phyloP scores from a whole-genome alignment of 257 asterid genomes.

The Lavandula angustifolia region DNA sequence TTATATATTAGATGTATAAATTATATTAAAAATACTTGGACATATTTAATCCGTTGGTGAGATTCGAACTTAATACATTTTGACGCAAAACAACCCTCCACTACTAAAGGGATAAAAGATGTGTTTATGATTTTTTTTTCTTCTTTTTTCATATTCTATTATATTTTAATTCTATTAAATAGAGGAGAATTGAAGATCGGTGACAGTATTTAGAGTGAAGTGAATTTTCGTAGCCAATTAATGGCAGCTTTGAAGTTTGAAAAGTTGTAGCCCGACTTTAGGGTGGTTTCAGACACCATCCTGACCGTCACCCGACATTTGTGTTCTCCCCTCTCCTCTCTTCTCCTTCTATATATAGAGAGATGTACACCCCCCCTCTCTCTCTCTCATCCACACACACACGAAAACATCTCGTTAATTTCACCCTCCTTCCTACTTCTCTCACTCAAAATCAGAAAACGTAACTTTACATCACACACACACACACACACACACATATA shows the following conservation, averaged over 20 bases:
- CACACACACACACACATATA: too few species aligned
- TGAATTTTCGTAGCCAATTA: constrained; percentile 36
- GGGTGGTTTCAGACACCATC: constrained; percentile 51
- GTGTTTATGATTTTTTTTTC: too few species aligned
- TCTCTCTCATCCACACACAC: constrained; percentile 4
- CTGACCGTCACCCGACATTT: constrained; percentile 59
- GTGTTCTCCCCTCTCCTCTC: constrained; percentile 38
- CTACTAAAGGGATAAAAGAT: too few species aligned
- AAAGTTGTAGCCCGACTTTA: constrained; percentile 40
- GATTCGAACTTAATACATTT: too few species aligned
- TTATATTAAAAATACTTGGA: too few species aligned
- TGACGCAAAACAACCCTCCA: too few species aligned
- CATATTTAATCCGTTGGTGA: too few species aligned
- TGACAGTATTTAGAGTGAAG: constrained; percentile 35
- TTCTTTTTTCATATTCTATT: too few species aligned
- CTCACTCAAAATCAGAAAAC: not conserved
- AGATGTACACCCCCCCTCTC: too few species aligned
- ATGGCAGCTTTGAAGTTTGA: constrained; percentile 45
- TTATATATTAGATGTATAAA: too few species aligned
- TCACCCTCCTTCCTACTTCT: not conserved
- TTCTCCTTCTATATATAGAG: constrained; percentile 14
- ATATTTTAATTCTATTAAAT: too few species aligned
- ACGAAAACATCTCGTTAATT: constrained; percentile 5
- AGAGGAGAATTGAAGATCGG: constrained; percentile 3
- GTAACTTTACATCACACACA: too few species aligned